Base-by-base conservation (phyloP, 768 basidiomycete species). In the Lactarius indigo region DNA sequence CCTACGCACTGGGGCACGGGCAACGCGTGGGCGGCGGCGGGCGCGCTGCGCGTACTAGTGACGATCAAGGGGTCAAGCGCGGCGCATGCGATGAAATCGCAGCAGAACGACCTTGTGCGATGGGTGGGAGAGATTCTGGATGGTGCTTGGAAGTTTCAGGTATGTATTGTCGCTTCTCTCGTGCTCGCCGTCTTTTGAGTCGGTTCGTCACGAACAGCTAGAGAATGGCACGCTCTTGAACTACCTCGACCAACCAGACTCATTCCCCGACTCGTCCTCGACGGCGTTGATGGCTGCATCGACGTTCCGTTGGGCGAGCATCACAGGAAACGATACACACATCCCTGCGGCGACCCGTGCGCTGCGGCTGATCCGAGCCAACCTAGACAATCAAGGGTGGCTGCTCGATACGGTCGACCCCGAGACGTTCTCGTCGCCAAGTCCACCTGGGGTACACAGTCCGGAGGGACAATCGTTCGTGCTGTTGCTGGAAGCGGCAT, bases 21-120 rank as follows among this genome's bases (percentile, higher is more conserved):
- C 2, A 91, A 91, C 65, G 88, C 79, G 0, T 91, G 90, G 90
- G 89, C 88, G 0, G 87, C 86, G 0, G 84, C 83, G 5, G 87
- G 88, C 1, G 86, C 87, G 80, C 75, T 85, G 23, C 81, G 89
- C 3, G 86, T 90, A 2, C 74, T 84, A 7, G 79, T 80, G 56
- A 87, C 85, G 0, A 78, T 88, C 56, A 77, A 78, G 59, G 76
- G 81, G 55, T 82, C 85, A 0, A 72, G 74, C 12, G 75, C 76
- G 55, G 78, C 78, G 9, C 61, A 58, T 1, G 59, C 75, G 23
- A 79, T 86, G 65, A 30, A 65, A 37, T 68, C 69, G 3, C 79
- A 86, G 59, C 79, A 79, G 65, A 58, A 65, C 0, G 78, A 86
- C 66, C 76, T 87, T 13, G 78, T 76, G 12, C 65, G 70, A n/a